Conservation (phyloP, 1,139 yeast species). For the Sugiyamaella neomexicana region DNA sequence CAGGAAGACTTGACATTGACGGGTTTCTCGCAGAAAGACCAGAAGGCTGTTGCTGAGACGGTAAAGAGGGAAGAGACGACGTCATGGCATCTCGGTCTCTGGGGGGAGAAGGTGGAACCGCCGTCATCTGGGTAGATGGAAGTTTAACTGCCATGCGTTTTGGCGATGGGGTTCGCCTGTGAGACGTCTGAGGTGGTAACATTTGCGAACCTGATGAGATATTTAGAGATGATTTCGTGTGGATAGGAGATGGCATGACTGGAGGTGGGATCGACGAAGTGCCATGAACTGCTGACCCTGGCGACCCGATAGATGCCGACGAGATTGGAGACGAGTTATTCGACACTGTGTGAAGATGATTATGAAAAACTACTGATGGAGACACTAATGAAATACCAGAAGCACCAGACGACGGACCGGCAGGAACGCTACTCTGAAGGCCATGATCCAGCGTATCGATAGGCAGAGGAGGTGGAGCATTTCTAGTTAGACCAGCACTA, state of each 20-base stretch:
- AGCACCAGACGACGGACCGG: constrained; percentile 6
- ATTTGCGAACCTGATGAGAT: neutral
- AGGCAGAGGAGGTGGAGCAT: constrained; percentile 16
- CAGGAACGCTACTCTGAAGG: neutral
- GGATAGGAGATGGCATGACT: constrained; percentile 18
- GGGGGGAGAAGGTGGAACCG: constrained; percentile 14
- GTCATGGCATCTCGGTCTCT: constrained; percentile 6
- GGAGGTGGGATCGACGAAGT: constrained; percentile 20
- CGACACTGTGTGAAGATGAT: constrained; percentile 10
- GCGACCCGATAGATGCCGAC: neutral
- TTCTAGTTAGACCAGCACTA: constrained; percentile 13
- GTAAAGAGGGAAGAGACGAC: constrained; percentile 6
- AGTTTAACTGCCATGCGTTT: constrained; percentile 16
- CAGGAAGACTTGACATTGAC: neutral
- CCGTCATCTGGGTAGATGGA: constrained; percentile 6
- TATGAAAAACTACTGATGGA: neutral
- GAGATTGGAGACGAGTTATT: neutral
- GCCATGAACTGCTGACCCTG: neutral
- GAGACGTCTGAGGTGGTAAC: neutral
- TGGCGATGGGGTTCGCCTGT: constrained; percentile 19
- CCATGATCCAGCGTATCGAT: neutral
- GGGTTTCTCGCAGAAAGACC: constrained; percentile 7
- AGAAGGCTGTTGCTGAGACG: constrained; percentile 8
- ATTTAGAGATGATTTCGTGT: neutral
- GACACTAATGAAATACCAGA: constrained; percentile 7